These are phyloP conservation scores for Musa schizocarpa DNA, from an alignment of 176 grass and related monocot genomes.

Conservation along the genomic window DNA sequence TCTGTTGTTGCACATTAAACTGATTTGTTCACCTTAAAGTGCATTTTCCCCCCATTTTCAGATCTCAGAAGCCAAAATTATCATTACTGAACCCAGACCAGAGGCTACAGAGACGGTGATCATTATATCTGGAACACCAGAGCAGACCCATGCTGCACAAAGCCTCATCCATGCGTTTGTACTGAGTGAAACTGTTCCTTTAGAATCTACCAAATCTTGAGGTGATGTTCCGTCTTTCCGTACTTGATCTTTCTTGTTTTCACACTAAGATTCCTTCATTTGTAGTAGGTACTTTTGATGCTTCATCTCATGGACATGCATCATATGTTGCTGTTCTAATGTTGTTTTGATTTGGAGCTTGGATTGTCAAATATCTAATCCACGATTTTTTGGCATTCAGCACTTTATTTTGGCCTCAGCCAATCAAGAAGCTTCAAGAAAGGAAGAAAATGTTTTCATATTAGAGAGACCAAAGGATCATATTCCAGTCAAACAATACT, in stretches of 20 bases:
- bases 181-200: constrained; percentile 54
- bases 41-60: constrained; percentile 35
- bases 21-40: not conserved
- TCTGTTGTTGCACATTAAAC: not conserved
- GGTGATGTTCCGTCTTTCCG: constrained; percentile 19
- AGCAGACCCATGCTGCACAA: constrained; percentile 78
- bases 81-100: constrained; percentile 50
- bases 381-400: constrained; percentile 1
- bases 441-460: constrained; percentile 15
- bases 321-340: not conserved
- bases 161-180: constrained; percentile 96
- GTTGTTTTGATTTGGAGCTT: not conserved
- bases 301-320: not conserved
- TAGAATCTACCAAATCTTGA: constrained; percentile 23
- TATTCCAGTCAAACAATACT: constrained; percentile 10
- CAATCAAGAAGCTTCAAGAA: constrained; percentile 9
- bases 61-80: constrained; percentile 96
- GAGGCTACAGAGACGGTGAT: constrained; percentile 59
- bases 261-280: constrained; percentile 3
- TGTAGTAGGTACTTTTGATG: not conserved
- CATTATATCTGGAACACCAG: constrained; percentile 63
- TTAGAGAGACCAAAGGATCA: constrained; percentile 12
- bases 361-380: constrained; percentile 1
- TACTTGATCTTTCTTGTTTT: not conserved
- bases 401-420: constrained; percentile 11